Evolutionary conservation across 2,329 filamentous ascomycete species (phyloP), one percentile per base, ranked within the genome.

Genomic region (Aureobasidium namibiae): DNA sequence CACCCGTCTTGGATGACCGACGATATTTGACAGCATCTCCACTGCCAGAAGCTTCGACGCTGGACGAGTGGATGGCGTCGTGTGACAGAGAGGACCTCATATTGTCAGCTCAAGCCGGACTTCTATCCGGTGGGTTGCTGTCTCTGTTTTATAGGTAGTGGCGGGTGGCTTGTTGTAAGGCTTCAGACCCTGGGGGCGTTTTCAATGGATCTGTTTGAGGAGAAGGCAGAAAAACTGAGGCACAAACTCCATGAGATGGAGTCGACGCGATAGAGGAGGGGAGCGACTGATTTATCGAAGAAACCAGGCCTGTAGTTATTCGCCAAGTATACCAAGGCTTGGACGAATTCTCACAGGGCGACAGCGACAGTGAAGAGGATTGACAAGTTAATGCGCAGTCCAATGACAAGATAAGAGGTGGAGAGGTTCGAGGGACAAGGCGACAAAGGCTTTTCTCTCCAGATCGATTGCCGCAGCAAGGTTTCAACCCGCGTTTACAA

Each of bases 141-240:
- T 56, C 23, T 24, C 13, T 42, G 21, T 29, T 4, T 16, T 6
- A 21, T 9, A 7, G 5, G 9, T 36, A 18, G 29, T 45, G 29
- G 41, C 42, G 31, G 10, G 18, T 58, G 54, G 54, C 31, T 58
- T 49, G n/a, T 54, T 29, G 38, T 24, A 34, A 29, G 23, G 29
- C 23, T 45, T 8, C 8, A 16, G 29, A 52, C 23, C 14, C 23
- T 39, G 21, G 26, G 33, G 50, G 38, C 50, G 50, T 42, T 63
- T 62, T n/a, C n/a, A 69, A 56, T 63, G 65, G 24, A 72, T 65
- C 42, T 66, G 60, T 62, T 72, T 72, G 56, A 71, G 65, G 8
- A 72, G 63, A 0, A 70, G 66, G 60, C 62, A 67, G 62, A 72
- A 72, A 63, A 68, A 71, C 41, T 66, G 63, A 31, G 61, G 52